Conservation (phyloP, 495 filamentous ascomycete genomes). For the Penicillium subrubescens region DNA sequence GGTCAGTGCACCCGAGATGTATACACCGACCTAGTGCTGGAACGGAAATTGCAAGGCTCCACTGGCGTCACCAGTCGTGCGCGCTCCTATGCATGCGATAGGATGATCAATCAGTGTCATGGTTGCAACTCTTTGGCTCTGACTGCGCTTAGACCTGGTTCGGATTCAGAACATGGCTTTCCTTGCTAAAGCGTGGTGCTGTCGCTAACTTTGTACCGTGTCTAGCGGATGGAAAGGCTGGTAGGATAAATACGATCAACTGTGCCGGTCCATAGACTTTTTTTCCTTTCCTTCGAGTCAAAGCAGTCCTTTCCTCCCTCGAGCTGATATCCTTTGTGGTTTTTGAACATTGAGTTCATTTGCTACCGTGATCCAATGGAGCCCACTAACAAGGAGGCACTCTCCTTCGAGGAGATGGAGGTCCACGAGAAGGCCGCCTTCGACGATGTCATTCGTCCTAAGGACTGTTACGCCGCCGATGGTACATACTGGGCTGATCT, state of each 20-base stretch:
- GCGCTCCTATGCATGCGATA: slow-evolving; percentile 15
- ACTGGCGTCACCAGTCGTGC: slow-evolving; percentile 15
- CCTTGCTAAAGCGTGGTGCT: not conserved
- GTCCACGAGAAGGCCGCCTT: slow-evolving; percentile 71
- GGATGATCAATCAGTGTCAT: not conserved
- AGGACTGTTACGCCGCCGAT: slow-evolving; percentile 74
- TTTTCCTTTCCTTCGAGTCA: not conserved
- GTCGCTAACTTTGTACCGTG: not conserved
- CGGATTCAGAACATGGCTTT: not conserved
- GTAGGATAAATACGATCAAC: slow-evolving; percentile 7
- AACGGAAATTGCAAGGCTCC: slow-evolving; percentile 14
- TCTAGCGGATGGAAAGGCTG: not conserved
- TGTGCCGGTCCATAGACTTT: not conserved
- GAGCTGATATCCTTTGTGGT: not conserved
- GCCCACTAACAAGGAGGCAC: slow-evolving; percentile 28
- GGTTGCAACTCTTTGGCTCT: not conserved
- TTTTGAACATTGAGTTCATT: not conserved
- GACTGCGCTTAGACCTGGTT: slow-evolving; percentile 5
- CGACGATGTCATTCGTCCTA: slow-evolving; percentile 70
- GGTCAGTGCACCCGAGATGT: slow-evolving; percentile 15
- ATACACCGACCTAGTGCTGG: slow-evolving; percentile 5
- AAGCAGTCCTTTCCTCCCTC: not conserved
- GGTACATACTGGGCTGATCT: slow-evolving; percentile 90
- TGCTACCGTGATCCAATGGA: slow-evolving; percentile 14
- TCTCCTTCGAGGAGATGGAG: slow-evolving; percentile 54